A percentile compares a stretch with the other conserved stretches of the same genome.
phyloP scores from a whole-genome alignment of 1,284 basidiomycete species.

The Rhodofomes roseus region DNA sequence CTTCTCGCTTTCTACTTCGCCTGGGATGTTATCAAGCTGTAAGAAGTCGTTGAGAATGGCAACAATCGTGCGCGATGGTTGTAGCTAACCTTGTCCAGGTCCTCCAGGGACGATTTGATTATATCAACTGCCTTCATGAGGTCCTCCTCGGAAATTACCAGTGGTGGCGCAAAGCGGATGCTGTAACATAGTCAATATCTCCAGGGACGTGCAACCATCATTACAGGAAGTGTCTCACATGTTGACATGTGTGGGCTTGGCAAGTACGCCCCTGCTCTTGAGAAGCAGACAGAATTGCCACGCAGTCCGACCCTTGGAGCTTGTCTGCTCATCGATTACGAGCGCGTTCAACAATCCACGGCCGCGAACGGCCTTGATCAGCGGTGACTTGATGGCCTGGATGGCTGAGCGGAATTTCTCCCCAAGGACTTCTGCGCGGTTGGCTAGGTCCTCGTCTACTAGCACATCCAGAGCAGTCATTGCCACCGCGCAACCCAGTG shows the following conservation, averaged over 20 bases:
- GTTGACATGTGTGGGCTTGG: constrained; percentile 96
- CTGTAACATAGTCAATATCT: constrained; percentile 34
- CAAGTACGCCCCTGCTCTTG: constrained; percentile 87
- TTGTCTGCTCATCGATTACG: constrained; percentile 86
- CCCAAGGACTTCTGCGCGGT: constrained; percentile 78
- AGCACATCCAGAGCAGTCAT: constrained; percentile 89
- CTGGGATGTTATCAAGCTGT: constrained; percentile 70
- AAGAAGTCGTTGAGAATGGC: neutral
- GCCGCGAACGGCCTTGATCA: constrained; percentile 77
- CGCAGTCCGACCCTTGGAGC: constrained; percentile 75
- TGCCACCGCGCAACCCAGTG: constrained; percentile 92
- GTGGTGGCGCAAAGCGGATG: constrained; percentile 92
- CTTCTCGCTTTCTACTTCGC: constrained; percentile 59
- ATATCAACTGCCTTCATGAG: constrained; percentile 72
- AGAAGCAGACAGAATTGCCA: constrained; percentile 96
- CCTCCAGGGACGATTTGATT: constrained; percentile 74
- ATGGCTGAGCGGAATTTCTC: constrained; percentile 77
- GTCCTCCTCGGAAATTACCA: constrained; percentile 89
- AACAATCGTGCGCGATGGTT: neutral
- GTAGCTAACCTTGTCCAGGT: constrained; percentile 80
- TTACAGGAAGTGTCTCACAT: constrained; percentile 54
- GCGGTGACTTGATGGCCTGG: constrained; percentile 61
- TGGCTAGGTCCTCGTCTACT: constrained; percentile 79
- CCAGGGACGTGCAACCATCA: neutral
- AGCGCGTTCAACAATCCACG: constrained; percentile 91